Base-by-base conservation (phyloP, 148 eudicot species). In the Cornus florida region DNA sequence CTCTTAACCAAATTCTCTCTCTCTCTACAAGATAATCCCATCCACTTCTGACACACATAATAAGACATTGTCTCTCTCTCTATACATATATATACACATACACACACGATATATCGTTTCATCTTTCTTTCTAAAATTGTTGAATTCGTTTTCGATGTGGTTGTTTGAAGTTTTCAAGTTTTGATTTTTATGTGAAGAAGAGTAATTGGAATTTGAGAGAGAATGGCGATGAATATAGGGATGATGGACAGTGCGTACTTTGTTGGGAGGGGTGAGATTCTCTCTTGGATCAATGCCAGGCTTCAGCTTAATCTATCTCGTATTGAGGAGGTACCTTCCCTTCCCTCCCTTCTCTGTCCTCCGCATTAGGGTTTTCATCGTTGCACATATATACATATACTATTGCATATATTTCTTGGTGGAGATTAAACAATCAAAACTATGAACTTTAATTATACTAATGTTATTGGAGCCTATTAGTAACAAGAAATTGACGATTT, bases 221-320 rank as follows among this genome's bases (percentile, higher is more conserved):
- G 59, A 77, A 95, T 91, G 97, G 93, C 97, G 71, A 80, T 92
- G 20, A 93, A 90, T 19, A 91, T 95, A 13, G 97, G 98, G 86
- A 95, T 95, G 77, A 95, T 95, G 98, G 98, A 93, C 46, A 82
- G 97, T 73, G 98, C 96, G 8, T 95, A 95, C 84, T 95, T 95
- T 72, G 98, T 93, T 74, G 98, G 98, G 38, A 88, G 98, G 80
- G 91, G 90, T 79, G 98, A 95, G 85, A 89, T 95, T 78, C 78
- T 95, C 62, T 77, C 89, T 19, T 95, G 98, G 98, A 90, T 95
- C 79, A 95, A 95, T 67, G 86, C 84, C 72, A 85, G 89, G 64
- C 94, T 95, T 82, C 97, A 90, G 71, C 96, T 95, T 59, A 88
- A 87, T 86, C 96, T 95, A 74, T 81, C 98, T 72, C 94, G 90